phyloP scores from a whole-genome alignment of 2,329 filamentous ascomycete genomes.

The Microcyclosporella mali region DNA sequence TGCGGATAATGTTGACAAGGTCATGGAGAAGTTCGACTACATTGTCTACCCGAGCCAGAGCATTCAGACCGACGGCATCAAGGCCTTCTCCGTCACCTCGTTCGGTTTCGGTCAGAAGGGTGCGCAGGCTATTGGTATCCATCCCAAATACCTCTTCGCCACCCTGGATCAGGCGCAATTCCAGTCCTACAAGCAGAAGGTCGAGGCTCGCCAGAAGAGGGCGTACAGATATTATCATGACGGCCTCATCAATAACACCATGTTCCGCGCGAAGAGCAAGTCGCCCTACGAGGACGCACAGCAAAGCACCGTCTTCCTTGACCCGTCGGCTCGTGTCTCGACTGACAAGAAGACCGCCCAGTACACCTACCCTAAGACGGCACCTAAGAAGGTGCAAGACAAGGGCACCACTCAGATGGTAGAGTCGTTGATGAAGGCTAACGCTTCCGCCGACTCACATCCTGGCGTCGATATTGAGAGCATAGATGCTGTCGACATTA shows the following conservation, averaged over 20 bases:
- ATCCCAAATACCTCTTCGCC: slow-evolving; percentile 92
- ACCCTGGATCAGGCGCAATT: slow-evolving; percentile 85
- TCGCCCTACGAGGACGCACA: slow-evolving; percentile 85
- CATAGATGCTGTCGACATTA: slow-evolving; percentile 78
- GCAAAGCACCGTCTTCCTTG: slow-evolving; percentile 82
- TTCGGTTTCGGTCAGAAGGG: slow-evolving; percentile 99
- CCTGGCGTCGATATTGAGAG: slow-evolving; percentile 93
- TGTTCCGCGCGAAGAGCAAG: slow-evolving; percentile 93
- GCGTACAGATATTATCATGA: slow-evolving; percentile 99
- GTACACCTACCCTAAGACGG: slow-evolving; percentile 65
- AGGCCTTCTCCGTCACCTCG: slow-evolving; percentile 97
- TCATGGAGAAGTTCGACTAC: slow-evolving; percentile 97
- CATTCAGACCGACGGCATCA: slow-evolving; percentile 96
- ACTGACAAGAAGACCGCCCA: slow-evolving; percentile 80
- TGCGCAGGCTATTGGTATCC: slow-evolving; percentile 92
- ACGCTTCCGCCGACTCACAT: slow-evolving; percentile 56
- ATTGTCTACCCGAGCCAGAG: slow-evolving; percentile 93
- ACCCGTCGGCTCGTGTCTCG: slow-evolving; percentile 81
- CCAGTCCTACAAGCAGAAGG: slow-evolving; percentile 75
- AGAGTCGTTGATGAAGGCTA: slow-evolving; percentile 65
- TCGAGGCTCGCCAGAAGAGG: slow-evolving; percentile 93
- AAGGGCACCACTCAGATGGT: slow-evolving; percentile 69
- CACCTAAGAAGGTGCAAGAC: slow-evolving; percentile 58
- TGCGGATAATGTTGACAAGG: slow-evolving; percentile 90
- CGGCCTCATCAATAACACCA: slow-evolving; percentile 91